phyloP scores from a whole-genome alignment of 495 filamentous ascomycete species.

The Sabuloglossum arenarium region DNA sequence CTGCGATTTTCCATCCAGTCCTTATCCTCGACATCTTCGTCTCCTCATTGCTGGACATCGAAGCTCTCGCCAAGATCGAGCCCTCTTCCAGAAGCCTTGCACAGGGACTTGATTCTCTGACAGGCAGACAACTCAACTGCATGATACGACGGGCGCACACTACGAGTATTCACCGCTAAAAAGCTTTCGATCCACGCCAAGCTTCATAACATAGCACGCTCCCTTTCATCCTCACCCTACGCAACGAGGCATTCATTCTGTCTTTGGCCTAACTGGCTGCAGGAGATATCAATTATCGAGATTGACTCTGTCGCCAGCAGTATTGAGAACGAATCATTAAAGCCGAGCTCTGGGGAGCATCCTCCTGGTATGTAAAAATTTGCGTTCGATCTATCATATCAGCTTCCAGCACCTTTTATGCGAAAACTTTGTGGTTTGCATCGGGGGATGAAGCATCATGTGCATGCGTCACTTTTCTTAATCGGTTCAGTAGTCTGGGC shows the following conservation, averaged over 20 bases:
- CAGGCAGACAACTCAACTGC: neutral
- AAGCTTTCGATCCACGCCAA: neutral
- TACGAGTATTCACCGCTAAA: neutral
- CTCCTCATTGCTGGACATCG: neutral
- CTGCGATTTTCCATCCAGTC: slow-evolving; percentile 1
- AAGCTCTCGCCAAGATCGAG: neutral
- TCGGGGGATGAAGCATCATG: neutral
- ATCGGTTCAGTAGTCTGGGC: neutral
- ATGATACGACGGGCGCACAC: neutral
- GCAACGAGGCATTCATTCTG: neutral
- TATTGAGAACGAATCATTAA: neutral
- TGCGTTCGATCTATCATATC: neutral
- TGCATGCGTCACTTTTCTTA: neutral
- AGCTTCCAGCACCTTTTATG: neutral
- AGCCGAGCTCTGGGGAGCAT: neutral
- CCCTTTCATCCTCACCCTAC: neutral
- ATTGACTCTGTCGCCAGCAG: neutral
- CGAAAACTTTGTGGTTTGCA: neutral
- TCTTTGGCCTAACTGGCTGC: neutral
- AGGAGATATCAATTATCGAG: neutral
- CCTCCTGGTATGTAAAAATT: neutral
- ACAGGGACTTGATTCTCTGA: neutral
- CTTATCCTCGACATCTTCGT: slow-evolving; percentile 1
- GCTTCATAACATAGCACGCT: neutral
- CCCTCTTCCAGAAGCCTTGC: neutral